Conservation (phyloP, 176 grass and related monocot species). For the Coix lacrymajobi region DNA sequence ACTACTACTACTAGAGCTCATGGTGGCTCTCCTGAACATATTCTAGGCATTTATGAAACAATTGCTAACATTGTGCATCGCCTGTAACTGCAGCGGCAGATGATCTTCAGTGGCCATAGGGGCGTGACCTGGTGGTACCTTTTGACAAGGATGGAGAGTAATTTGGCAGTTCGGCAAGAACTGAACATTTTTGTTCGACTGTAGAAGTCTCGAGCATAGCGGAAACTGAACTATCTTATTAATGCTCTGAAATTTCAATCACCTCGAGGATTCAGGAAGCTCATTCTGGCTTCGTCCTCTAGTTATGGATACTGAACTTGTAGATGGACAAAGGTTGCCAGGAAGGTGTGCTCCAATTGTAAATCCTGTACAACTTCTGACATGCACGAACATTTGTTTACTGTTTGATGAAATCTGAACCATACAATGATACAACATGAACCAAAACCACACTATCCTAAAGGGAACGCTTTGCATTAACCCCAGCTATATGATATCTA, state of each 20-base stretch:
- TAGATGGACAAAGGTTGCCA: background rate
- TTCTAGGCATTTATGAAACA: background rate
- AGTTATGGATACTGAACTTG: background rate
- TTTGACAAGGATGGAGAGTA: slow-evolving; percentile 1
- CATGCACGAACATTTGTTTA: background rate
- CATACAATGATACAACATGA: background rate
- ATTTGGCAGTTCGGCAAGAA: background rate
- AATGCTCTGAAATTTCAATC: slow-evolving; percentile 4
- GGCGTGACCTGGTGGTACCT: background rate
- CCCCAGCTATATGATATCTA: slow-evolving; percentile 8
- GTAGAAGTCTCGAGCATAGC: background rate
- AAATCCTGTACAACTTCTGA: background rate
- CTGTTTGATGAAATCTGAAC: background rate
- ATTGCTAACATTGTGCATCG: background rate
- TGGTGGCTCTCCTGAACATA: background rate
- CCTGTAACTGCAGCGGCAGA: slow-evolving; percentile 18
- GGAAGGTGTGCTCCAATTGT: background rate
- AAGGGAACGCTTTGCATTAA: slow-evolving; percentile 25
- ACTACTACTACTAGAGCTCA: background rate
- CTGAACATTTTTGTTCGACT: background rate
- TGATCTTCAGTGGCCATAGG: background rate
- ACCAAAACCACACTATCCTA: background rate
- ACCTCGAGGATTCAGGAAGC: background rate
- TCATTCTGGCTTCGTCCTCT: background rate
- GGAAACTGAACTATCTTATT: slow-evolving; percentile 2